A percentile compares a stretch with the other conserved stretches of the same genome.
phyloP scores from a whole-genome alignment of 805 yeast genomes.

The Zygotorulaspora sp. region DNA sequence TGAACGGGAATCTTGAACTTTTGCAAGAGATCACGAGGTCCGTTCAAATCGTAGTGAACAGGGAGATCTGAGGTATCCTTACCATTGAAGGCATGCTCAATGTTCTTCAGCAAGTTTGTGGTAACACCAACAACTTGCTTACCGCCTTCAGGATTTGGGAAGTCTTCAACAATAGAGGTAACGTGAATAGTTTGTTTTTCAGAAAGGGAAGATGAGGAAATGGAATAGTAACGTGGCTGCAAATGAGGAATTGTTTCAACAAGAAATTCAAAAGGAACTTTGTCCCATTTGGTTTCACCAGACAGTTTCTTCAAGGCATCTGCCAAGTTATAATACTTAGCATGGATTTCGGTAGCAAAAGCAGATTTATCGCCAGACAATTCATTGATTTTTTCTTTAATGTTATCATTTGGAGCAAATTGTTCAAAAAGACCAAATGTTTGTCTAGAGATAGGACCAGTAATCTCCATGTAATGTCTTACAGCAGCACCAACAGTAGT shows the following conservation, averaged over 20 bases:
- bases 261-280: constrained; percentile 78
- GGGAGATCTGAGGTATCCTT: constrained; percentile 37
- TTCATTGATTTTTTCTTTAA: constrained; percentile 37
- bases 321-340: constrained; percentile 63
- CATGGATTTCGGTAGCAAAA: constrained; percentile 63
- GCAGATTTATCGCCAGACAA: constrained; percentile 64
- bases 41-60: constrained; percentile 66
- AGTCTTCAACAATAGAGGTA: constrained; percentile 89
- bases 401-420: constrained; percentile 69
- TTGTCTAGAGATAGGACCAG: constrained; percentile 93
- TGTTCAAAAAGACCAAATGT: constrained; percentile 64
- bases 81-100: constrained; percentile 55
- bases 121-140: constrained; percentile 64
- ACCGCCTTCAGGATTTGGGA: constrained; percentile 27
- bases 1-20: constrained; percentile 74
- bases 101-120: constrained; percentile 77
- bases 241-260: constrained; percentile 76
- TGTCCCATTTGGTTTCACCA: constrained; percentile 60
- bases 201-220: constrained; percentile 79
- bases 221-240: constrained; percentile 94
- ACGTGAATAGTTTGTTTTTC: constrained; percentile 74
- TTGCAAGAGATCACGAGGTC: constrained; percentile 63
- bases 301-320: constrained; percentile 66
- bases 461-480: constrained; percentile 82
- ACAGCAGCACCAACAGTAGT: constrained; percentile 84